Base-by-base conservation (phyloP, 805 yeast genomes). In the Candida yuanshanica region DNA sequence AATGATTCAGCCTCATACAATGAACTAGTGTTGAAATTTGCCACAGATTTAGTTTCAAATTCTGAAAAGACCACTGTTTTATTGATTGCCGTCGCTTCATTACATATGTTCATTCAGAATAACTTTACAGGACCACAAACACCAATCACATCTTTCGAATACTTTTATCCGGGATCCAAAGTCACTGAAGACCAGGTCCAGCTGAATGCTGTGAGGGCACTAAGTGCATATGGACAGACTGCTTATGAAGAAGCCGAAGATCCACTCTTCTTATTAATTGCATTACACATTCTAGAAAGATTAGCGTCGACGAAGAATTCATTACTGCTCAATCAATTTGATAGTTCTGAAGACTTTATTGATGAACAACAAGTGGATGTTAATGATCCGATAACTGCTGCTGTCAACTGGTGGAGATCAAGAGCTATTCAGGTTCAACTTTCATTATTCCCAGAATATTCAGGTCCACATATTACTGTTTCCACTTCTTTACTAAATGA, bases 41-140 rank as follows among this genome's bases (percentile, higher is more conserved):
- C 37, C 4, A 3, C 18, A 4, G 20, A 27, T 8, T 7, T 41
- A 8, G 14, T 31, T 6, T 7, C 27, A 2, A n/a, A n/a, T 17
- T 14, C 33, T 6, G 34, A 47, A 21, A 44, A 33, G 24, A 53
- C 51, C 17, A 13, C 24, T 2, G 27, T 51, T 3, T 37, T 51
- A 4, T 34, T 46, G 10, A 32, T 51, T n/a, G 55, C 86, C 3
- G 69, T 86, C 45, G 70, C 83, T 1, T 62, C 78, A 4, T 63
- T 87, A 20, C 89, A 88, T 55, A 56, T 75, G 2, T 90, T 83
- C 55, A 64, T 84, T 13, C 95, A 87, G 58, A 62, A 74, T 38
- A 90, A 90, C 59, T 86, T 72, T 60, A 86, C 95, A 0, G 97
- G 97, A 8, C 96, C 96, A 5, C 70, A 74, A 20, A 53, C 77